These are phyloP conservation scores for Stemphylium vesicarium DNA, from an alignment of 2,329 filamentous ascomycete genomes.

Conservation along the genomic window DNA sequence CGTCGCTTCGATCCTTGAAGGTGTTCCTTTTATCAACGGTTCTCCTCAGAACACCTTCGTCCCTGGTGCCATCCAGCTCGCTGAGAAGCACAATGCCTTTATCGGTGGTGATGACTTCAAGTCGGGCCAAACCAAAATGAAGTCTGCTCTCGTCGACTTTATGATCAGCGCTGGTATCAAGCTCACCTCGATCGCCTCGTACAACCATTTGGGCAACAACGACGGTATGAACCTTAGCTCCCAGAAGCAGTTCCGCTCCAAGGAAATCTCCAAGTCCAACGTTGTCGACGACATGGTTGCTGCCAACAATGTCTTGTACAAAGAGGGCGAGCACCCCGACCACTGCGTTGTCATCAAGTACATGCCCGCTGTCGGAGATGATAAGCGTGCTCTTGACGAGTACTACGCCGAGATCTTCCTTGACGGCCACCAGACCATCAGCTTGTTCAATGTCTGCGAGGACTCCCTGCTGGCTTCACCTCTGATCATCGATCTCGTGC, in stretches of 20 bases:
- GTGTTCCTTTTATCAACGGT: conserved; percentile 95
- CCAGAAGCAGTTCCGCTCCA: conserved; percentile 97
- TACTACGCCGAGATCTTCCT: conserved; percentile 99
- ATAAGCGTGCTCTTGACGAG: conserved; percentile 98
- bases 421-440: conserved; percentile 97
- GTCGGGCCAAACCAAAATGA: conserved; percentile 99
- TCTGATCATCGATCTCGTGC: conserved; percentile 93
- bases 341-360: conserved; percentile 99
- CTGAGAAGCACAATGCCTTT: conserved; percentile 84
- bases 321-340: conserved; percentile 91
- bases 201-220: conserved; percentile 99
- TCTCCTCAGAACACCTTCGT: conserved; percentile 99
- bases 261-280: conserved; percentile 99
- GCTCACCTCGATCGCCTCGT: conserved; percentile 96
- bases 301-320: conserved; percentile 90
- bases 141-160: conserved; percentile 98
- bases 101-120: conserved; percentile 99
- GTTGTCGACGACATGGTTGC: conserved; percentile 99
- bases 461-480: conserved; percentile 95
- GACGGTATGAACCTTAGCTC: conserved; percentile 98
- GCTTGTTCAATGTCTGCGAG: conserved; percentile 98
- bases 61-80: conserved; percentile 86
- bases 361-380: conserved; percentile 98
- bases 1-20: conserved; percentile 90
- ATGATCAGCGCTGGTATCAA: conserved; percentile 98